A percentile compares a stretch with the other conserved stretches of the same genome.
Evolutionary conservation across 2,329 filamentous ascomycete species (phyloP).

Genomic region (Talaromyces islandicus): DNA sequence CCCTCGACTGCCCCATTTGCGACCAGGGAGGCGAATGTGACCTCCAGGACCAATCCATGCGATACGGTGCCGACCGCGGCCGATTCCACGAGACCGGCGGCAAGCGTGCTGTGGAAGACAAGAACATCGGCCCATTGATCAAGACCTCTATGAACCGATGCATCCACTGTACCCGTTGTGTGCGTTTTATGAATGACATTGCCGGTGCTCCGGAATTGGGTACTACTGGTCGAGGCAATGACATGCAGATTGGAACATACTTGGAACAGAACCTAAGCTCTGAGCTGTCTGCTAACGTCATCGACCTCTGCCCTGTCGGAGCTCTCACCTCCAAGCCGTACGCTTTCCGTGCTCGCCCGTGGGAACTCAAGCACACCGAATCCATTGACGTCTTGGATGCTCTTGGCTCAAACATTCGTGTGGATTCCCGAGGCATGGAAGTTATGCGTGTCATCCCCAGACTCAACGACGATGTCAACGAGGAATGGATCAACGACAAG

Average conservation of each 20-base stretch:
- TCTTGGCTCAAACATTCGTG: constrained; percentile 87
- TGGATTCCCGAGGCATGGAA: constrained; percentile 88
- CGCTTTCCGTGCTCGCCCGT: constrained; percentile 91
- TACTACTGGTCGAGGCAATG: constrained; percentile 89
- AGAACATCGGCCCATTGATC: constrained; percentile 96
- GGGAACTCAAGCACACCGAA: constrained; percentile 95
- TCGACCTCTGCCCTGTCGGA: constrained; percentile 95
- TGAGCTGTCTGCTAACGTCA: constrained; percentile 93
- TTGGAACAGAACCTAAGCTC: constrained; percentile 89
- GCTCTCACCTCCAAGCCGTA: constrained; percentile 96
- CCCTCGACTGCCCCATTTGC: constrained; percentile 93
- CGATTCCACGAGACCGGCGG: constrained; percentile 93
- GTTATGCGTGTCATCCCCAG: constrained; percentile 92
- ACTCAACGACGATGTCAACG: constrained; percentile 95
- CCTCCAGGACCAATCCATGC: constrained; percentile 98
- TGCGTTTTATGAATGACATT: constrained; percentile 96
- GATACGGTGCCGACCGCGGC: constrained; percentile 91
- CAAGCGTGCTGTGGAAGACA: constrained; percentile 98
- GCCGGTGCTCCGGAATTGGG: constrained; percentile 94
- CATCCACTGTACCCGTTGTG: constrained; percentile 97
- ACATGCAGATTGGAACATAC: constrained; percentile 97
- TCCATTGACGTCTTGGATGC: constrained; percentile 92
- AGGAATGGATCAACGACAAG: constrained; percentile 99
- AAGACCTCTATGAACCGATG: constrained; percentile 99
- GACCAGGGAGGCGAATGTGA: constrained; percentile 99